Evolutionary conservation across 2,329 filamentous ascomycete genomes (phyloP), one percentile per base, ranked within the genome.

Genomic region (Dothistroma septosporum): DNA sequence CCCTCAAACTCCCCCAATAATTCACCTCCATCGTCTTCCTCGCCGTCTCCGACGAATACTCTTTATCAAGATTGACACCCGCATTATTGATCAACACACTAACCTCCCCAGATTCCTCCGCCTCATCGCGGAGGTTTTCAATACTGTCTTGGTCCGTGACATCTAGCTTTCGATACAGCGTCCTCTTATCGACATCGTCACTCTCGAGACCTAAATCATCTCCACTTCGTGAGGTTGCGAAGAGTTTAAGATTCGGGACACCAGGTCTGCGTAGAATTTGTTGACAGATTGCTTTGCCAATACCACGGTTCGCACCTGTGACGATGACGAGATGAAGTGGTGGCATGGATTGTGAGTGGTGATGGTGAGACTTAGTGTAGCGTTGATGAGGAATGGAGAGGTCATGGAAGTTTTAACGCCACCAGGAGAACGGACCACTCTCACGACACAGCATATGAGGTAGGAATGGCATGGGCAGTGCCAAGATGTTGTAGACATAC

Each of bases 61-160:
- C 57, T 8, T 60, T 55, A 58, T 73, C 70, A 19, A 71, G 64
- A 33, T 74, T 74, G 41, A 74, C 62, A n/a, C 70, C 70, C 2
- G 73, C 72, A 67, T 76, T 76, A 61, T 76, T 74, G 58, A 77
- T 68, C 24, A 76, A 65, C 5, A 76, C 71, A 55, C 73, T 71
- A 7, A 76, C 60, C 1, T 58, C 57, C 11, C 65, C 67, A 33
- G 66, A 59, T 35, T 66, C 55, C 21, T 66, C 64, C 57, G 74
- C 66, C 10, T 68, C 63, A 22, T 69, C 58, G 14, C 66, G 61
- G 21, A 76, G 70, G 0, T 61, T 63, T 9, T 62, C 52, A 48
- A 76, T 70, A 49, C 70, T 72, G 10, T 63, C 57, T 4, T 33
- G 52, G 24, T 64, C 60, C 1, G 65, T 61, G 31, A 74, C 68